Evolutionary conservation across 768 basidiomycete genomes (phyloP), one percentile per base, ranked within the genome.

Genomic region (Lentinus tigrinus): DNA sequence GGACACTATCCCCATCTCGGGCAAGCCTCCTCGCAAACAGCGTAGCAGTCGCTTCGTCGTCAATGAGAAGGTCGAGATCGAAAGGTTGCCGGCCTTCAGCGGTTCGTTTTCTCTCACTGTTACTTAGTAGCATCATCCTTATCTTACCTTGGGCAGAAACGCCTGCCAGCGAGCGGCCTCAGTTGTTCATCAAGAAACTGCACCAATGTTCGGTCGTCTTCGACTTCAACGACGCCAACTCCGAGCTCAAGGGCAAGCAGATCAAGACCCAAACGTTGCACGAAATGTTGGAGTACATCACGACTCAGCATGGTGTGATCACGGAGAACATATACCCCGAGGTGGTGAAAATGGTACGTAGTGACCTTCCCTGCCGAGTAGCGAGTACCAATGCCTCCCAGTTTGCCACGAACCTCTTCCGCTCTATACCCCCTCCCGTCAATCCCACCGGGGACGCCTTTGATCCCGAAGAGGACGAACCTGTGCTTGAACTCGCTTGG

Each of bases 231-330:
- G 97, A 99, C 71, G 91, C 95, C 46, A 95, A 91, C 67, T 81
- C 91, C 27, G 97, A 99, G 67, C 83, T 99, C 69, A 91, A 89
- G 73, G 95, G 95, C 64, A 99, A 99, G 77, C 96, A 98, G 74
- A 91, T 98, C 76, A 99, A 99, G 79, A 93, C 95, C 2, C 94
- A 97, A 73, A 93, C 97, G 14, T 76, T 99, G 60, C 93, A 97
- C 64, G 97, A 99, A 77, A 93, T 99, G 92, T 81, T 99, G 70
- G 97, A 99, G 70, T 98, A 98, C 72, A 97, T 99, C 74, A 98
- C 95, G 57, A 93, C 92, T 27, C 94, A 96, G 73, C 85, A 94
- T 57, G 91, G 91, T 60, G 94, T 98, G 67, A 95, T 99, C 70
- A 96, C 94, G 44, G 97, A 99, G 74, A 86, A 81, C 68, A 80